Evolutionary conservation across 352 stramenopile genomes (phyloP), one percentile per base, ranked within the genome.

Genomic region (Pythium sukuiense): DNA sequence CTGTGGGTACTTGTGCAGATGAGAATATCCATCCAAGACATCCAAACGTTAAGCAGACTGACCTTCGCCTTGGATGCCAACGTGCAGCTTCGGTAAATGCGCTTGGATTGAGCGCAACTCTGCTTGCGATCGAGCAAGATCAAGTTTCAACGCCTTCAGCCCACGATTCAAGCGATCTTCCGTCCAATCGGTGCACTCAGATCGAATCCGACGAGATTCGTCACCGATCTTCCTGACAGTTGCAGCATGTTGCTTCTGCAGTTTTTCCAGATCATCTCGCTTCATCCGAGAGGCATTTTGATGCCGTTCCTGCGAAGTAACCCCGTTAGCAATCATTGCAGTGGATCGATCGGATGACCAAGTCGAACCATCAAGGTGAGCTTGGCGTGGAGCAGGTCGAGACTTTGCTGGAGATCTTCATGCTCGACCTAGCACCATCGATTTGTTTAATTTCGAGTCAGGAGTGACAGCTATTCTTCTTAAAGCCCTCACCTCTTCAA

Each of bases 31-130:
- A 24, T 24, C 20, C 20, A 24, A 24, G 20, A 24, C 20, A 24
- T 24, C 20, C 20, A 24, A 24, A 24, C 20, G 20, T 24, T 24
- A 24, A 24, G 20, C 20, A 24, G 20, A 39, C 58, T 24, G 2
- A 66, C 65, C 65, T 58, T 66, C 39, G 11, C 65, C 65, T 55
- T 71, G 65, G 6, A 50, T 20, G 4, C 52, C 57, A 13, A 66
- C 52, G 6, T 20, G 16, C 7, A 65, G 13, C n/a, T 29, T 50
- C 8, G 65, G 65, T 20, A 71, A 18, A 7, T 50, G 24, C n/a
- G 20, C 26, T n/a, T 57, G 1, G 14, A 63, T n/a, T 6, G 46
- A 20, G 11, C 37, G 46, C 24, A 59, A 16, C 8, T 54, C 46
- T 13, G 24, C 41, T 27, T 63, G 30, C 43, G 41, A 69, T 30